Base-by-base conservation (phyloP, 2,329 filamentous ascomycete genomes). In the Aspergillus tamarii region DNA sequence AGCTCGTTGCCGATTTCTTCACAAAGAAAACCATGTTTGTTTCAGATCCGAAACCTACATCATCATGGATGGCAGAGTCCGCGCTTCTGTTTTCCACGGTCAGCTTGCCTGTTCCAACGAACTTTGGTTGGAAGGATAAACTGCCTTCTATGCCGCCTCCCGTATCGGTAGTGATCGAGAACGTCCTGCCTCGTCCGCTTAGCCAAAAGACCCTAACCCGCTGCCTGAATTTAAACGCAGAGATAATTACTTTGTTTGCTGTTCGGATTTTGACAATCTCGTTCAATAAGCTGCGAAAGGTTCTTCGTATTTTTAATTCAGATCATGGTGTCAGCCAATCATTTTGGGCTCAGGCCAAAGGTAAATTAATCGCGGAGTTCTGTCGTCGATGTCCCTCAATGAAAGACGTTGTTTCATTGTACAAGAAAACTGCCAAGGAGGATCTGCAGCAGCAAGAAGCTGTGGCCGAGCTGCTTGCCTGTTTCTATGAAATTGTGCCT, bases 11-110 rank as follows among this genome's bases (percentile, higher is more conserved):
- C 50, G 89, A 93, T 72, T 99, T 96, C 76, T 98, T 97, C 73
- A 84, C 88, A 50, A 89, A 87, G 74, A 94, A 93, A 73, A 89
- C 87, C 64, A 87, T 89, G 60, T 95, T 98, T 72, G 88, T 89
- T 0, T 93, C 96, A 66, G 94, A 98, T 48, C 94, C 95, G 0
- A 98, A 97, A 74, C 84, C 96, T 6, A 95, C 93, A 3, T 89
- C 93, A 52, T 95, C 93, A 0, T 99, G 95, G 95, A 91, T 98
- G 69, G 94, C 94, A 48, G 97, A 96, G 74, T 93, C 93, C 0
- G 89, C 93, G 0, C 92, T 98, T 66, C 80, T 99, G 6, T 96
- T 96, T 77, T 91, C 91, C 65, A 88, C 89, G 1, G 88, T 97
- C 53, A 86, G 90, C 62, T 82, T 96, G 41, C 88, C 89, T 1